Base-by-base conservation (phyloP, 345 rosid species). In the Citrus trifoliata region DNA sequence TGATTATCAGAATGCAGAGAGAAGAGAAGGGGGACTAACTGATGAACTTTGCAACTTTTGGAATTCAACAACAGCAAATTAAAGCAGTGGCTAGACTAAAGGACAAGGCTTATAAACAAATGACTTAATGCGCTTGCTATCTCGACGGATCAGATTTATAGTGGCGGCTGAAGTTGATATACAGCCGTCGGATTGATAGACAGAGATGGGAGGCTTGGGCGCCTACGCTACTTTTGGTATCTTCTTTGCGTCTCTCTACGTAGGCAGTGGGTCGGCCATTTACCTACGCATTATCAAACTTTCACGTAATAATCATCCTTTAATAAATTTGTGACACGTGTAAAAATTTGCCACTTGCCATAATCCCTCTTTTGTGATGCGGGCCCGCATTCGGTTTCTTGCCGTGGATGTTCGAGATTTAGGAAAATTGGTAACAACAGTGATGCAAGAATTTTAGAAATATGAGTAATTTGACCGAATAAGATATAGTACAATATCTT, bases 151-250 rank as follows among this genome's bases (percentile, higher is more conserved):
- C 74, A 70, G 87, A 86, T 83, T 3, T 2, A 55, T 10, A 0
- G 80, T 67, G 87, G 88, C 82, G 91, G 88, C 87, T 84, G 80
- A 80, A 51, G 71, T 53, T 53, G 19, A 3, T 53, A 4, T 0
- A 1, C 30, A 48, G 56, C 85, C 89, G 84, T 86, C 25, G 67
- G 88, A 86, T 86, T 55, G 12, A 33, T 21, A 28, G 84, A 82
- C 46, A 78, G 10, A 80, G 85, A 83, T 77, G 42, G 79, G 81
- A 78, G 88, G 79, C 78, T 66, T 85, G 81, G 89, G 87, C 86
- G 81, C 88, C 82, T 76, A 80, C 90, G 90, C 89, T 83, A 72
- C 70, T 79, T 79, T 76, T 46, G 51, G 78, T 67, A 76, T 76
- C 56, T 75, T 75, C 77, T 30, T 82, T 79, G 77, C 80, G 80